Evolutionary conservation across 352 stramenopile genomes (phyloP).

Genomic region (Globisporangium paroecandrum): DNA sequence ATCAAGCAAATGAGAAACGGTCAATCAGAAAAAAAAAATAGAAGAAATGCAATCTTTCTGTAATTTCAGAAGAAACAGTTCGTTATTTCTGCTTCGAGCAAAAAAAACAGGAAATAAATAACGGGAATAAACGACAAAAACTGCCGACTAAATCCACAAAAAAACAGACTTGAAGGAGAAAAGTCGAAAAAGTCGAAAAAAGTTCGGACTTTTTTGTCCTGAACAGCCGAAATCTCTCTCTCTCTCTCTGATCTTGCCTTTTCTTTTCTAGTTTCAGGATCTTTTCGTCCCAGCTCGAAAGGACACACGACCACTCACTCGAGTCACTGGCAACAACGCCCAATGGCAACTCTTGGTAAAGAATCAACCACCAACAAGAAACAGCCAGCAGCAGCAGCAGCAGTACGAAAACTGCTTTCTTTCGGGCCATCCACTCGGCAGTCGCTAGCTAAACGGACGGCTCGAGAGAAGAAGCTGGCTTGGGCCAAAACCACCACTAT

Average conservation of each 20-base stretch:
- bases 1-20: conserved; percentile 7
- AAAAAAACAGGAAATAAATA: neutral
- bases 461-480: neutral
- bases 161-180: neutral
- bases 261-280: neutral
- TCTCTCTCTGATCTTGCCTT: too few relatives aligned
- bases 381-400: too few relatives aligned
- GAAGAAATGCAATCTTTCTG: neutral
- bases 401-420: neutral
- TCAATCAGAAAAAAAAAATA: conserved; percentile 7
- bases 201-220: neutral
- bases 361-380: too few relatives aligned
- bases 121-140: neutral
- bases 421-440: neutral
- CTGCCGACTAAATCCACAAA: neutral
- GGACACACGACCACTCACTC: neutral
- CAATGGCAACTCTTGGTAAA: too few relatives aligned
- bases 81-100: neutral
- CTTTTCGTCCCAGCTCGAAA: neutral
- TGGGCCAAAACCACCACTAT: neutral
- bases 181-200: neutral
- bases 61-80: too few relatives aligned
- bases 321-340: too few relatives aligned
- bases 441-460: neutral
- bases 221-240: too few relatives aligned